Evolutionary conservation across 1,284 basidiomycete species (phyloP), one percentile per base, ranked within the genome.

Genomic region (Heliocybe sulcata): DNA sequence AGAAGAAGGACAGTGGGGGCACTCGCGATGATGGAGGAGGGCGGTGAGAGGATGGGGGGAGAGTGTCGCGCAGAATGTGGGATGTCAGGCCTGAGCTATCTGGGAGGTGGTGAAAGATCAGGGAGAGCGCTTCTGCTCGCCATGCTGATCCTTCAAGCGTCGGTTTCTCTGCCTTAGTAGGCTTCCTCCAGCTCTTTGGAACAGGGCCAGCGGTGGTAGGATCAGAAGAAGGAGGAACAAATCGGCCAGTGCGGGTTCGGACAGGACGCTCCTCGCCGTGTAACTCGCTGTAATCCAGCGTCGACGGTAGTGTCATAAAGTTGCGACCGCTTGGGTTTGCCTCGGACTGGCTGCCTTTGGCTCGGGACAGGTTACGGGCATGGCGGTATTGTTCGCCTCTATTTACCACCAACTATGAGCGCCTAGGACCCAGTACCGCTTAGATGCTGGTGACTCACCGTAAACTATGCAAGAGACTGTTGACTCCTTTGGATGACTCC

Each of bases 301-400:
- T 65, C 31, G 65, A 58, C 9, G 77, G 77, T 12, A 79, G 66
- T 2, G 75, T 76, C 2, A 72, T 74, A 38, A 66, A 59, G 56
- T 71, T 74, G 57, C 68, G 66, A 2, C 55, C 48, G 29, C 63
- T 58, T 54, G 64, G 60, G 35, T 64, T 61, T 29, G 59, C 56
- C 23, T 64, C 56, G 1, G 66, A 61, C 20, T 68, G 63, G 55
- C 74, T 72, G 10, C 67, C 64, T 29, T 69, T 71, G 27, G 74
- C 74, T 26, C 72, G 66, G 54, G 67, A 72, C 6, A 77, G 58
- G 62, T 88, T 88, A 58, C 80, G 81, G 23, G 69, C 60, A 59
- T 80, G 86, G 51, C 85, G 75, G 57, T 81, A 87, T 47, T 87
- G 82, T 65, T 88, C 86, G 11, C 83, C 85, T 65, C 84, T 83